Base-by-base conservation (phyloP, 2,329 filamentous ascomycete species). In the Stagonosporopsis tanaceti region DNA sequence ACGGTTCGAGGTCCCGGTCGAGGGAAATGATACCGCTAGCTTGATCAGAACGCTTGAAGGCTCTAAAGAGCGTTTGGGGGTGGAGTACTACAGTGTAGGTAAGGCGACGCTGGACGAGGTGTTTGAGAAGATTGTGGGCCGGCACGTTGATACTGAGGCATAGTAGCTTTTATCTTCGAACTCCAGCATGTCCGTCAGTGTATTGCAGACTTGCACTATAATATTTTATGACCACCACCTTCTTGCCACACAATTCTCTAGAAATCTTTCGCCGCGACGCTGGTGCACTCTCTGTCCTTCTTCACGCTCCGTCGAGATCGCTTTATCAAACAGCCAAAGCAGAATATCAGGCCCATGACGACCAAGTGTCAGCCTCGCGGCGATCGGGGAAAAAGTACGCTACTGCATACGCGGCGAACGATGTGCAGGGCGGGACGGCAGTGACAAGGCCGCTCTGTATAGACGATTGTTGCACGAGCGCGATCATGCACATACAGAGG, bases 51-150 rank as follows among this genome's bases (percentile, higher is more conserved):
- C 87, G 44, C 79, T 96, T 1, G 93, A 96, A 76, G 85, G 87
- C 64, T 82, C 87, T 57, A 91, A 89, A 72, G 80, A 85, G 22
- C 75, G 76, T 1, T 75, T 96, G 30, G 90, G 90, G 0, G 84
- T 96, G 30, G 89, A 91, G 70, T 91, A 94, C 75, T 97, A 93
- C 76, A 92, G 89, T 52, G 91, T 96, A 64, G 91, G 87, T 54
- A 91, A 91, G 37, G 93, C 92, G 25, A 53, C 50, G 17, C 77
- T 96, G 48, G 93, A 97, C 72, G 91, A 96, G 77, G 92, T 96
- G 0, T 97, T 97, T 76, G 77, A 97, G 76, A 86, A 84, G 45
- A 94, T 96, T 72, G 92, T 96, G 0, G 56, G 56, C 39, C 63
- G 50, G 14, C 41, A 53, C n/a, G 35, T 35, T 11, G 42, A 40